Base-by-base conservation (phyloP, 2,329 filamentous ascomycete genomes). In the Fusarium goolgardi region DNA sequence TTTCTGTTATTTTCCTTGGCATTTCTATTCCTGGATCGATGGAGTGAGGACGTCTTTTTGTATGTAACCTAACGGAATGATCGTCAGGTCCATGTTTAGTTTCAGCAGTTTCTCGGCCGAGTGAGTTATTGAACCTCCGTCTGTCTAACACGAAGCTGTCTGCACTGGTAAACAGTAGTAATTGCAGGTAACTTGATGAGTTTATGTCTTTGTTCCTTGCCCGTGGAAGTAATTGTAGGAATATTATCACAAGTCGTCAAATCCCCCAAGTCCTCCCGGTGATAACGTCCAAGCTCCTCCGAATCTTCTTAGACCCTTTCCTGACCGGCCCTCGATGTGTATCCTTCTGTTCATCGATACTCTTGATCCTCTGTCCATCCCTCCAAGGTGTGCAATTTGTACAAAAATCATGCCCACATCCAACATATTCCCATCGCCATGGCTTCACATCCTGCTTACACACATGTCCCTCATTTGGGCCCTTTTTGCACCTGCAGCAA, bases 231-330 rank as follows among this genome's bases (percentile, higher is more conserved):
- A 25, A 9, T 13, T 4, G 20, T 27, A 4, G 3, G n/a, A 31
- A 27, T 8, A 21, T 18, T 9, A 4, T 34, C 37, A 6, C 34
- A 12, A 41, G 16, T 34, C 20, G 13, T 49, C 13, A 57, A 49
- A 56, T 31, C 6, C 13, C 23, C 27, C 57, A 29, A 11, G 37
- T 20, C n/a, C 23, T 65, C 21, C 63, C 39, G 8, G 52, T 49
- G 5, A 65, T 54, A 35, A 43, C 27, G 31, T 51, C 31, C 8
- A 69, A 21, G 8, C 67, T 53, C 13, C 37, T 59, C 20, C 54
- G 44, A 25, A 69, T 52, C 11, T 21, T 59, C 32, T 15, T 80
- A 79, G 63, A 77, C 79, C n/a, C 52, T n/a, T 31, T 63, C 6
- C 65, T 53, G 2, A n/a, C 21, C 43, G 18, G 54, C 1, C 32